Conservation (phyloP, 352 stramenopile species). For the Phytophthora hybrid region DNA sequence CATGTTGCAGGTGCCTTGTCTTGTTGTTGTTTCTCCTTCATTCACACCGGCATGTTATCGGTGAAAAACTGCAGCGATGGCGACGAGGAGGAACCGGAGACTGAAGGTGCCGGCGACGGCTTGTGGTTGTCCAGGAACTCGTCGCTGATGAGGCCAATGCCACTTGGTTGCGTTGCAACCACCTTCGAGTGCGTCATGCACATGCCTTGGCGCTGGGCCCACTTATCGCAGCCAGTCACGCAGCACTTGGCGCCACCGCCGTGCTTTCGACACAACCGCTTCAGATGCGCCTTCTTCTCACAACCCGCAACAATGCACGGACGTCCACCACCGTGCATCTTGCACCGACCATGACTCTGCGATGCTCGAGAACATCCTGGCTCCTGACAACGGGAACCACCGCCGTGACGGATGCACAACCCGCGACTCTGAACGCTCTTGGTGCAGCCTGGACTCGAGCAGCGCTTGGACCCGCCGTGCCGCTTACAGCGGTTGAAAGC, state of each 20-base stretch:
- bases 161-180: conserved; percentile 15
- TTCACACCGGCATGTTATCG: conserved; percentile 3
- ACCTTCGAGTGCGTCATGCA: conserved; percentile 88
- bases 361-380: conserved; percentile 53
- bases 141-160: conserved; percentile 6
- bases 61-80: conserved; percentile 29
- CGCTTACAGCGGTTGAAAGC: conserved; percentile 89
- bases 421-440: conserved; percentile 86
- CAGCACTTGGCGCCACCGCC: conserved; percentile 83
- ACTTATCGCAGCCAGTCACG: conserved; percentile 76
- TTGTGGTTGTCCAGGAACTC: not conserved
- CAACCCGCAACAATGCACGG: conserved; percentile 71
- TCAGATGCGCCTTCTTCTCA: conserved; percentile 87
- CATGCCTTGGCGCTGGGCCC: conserved; percentile 84
- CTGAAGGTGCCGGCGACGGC: conserved; percentile 6
- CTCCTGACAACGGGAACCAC: conserved; percentile 82
- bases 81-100: conserved; percentile 11
- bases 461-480: conserved; percentile 86
- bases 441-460: conserved; percentile 69
- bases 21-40: not conserved
- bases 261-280: conserved; percentile 85
- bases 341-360: conserved; percentile 81
- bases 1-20: not conserved
- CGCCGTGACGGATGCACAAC: conserved; percentile 74
- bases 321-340: conserved; percentile 65